These are phyloP conservation scores for Paulownia fortunei DNA, from an alignment of 257 asterid species.

Conservation along the genomic window DNA sequence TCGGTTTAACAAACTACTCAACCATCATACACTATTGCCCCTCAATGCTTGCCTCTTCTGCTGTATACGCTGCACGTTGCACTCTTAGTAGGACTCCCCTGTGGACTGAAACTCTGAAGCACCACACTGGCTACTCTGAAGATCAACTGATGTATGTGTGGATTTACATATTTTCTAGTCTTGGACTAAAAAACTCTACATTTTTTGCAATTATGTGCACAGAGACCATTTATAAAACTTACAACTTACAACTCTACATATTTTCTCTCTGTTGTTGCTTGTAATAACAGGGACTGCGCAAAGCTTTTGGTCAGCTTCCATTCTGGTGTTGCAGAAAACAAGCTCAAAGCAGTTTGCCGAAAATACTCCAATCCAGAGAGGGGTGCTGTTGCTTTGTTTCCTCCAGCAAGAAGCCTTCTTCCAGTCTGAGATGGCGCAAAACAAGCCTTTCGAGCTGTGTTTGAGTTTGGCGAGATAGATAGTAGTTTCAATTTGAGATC, in stretches of 20 bases:
- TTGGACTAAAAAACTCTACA: not conserved
- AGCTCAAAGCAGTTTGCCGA: conserved; percentile 61
- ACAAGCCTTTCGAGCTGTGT: not conserved
- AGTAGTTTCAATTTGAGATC: conserved; percentile 9
- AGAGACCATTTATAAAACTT: too few relatives aligned
- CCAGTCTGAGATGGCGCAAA: not conserved
- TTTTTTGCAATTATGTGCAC: not conserved
- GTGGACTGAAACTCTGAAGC: conserved; percentile 78
- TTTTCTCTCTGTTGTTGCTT: not conserved
- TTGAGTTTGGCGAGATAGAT: not conserved
- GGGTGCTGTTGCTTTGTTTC: conserved; percentile 73
- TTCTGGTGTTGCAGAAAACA: conserved; percentile 50
- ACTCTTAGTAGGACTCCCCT: conserved; percentile 58
- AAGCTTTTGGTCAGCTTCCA: conserved; percentile 64
- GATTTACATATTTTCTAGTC: not conserved
- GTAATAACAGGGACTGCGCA: conserved; percentile 60
- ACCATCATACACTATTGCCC: conserved; percentile 48
- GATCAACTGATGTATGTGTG: conserved; percentile 59
- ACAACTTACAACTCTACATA: too few relatives aligned
- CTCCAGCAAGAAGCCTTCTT: conserved; percentile 57
- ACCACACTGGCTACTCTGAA: conserved; percentile 67
- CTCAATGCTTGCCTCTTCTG: conserved; percentile 73
- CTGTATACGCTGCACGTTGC: conserved; percentile 85
- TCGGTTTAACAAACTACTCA: conserved; percentile 69
- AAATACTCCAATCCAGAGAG: conserved; percentile 66